Evolutionary conservation across 2,329 filamentous ascomycete species (phyloP).

Genomic region (Bipolaris bicolor): DNA sequence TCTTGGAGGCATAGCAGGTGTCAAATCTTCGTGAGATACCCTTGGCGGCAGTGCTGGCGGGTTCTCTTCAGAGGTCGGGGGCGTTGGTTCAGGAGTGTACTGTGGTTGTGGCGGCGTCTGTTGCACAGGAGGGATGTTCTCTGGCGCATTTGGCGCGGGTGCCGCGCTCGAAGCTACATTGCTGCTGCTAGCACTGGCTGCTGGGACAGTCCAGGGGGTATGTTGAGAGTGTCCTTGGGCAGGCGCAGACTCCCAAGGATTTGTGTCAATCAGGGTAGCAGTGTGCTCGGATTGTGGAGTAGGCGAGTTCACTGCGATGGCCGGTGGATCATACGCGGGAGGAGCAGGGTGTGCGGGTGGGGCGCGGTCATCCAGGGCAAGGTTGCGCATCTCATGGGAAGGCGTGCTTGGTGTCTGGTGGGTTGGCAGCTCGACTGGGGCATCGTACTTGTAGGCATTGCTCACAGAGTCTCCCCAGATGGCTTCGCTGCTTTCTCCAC

Average conservation of each 20-base stretch:
- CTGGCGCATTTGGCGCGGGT: conserved; percentile 32
- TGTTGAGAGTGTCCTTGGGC: neutral
- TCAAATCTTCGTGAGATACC: conserved; percentile 41
- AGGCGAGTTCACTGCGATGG: conserved; percentile 35
- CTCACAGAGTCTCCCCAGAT: conserved; percentile 47
- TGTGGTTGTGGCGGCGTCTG: conserved; percentile 20
- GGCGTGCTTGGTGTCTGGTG: conserved; percentile 49
- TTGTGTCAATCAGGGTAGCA: conserved; percentile 32
- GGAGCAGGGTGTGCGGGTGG: conserved; percentile 18
- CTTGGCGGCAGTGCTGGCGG: conserved; percentile 45
- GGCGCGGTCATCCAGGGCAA: conserved; percentile 41
- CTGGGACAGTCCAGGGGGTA: neutral
- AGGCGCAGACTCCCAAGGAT: conserved; percentile 34
- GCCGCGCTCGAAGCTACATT: conserved; percentile 28
- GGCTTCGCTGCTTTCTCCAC: conserved; percentile 46
- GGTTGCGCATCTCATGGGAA: conserved; percentile 47
- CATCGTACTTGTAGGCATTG: conserved; percentile 34
- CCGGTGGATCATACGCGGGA: conserved; percentile 33
- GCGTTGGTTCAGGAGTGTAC: conserved; percentile 11
- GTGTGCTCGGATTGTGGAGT: conserved; percentile 29
- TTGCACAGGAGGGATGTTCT: conserved; percentile 34
- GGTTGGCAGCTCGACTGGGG: conserved; percentile 52
- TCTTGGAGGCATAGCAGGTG: conserved; percentile 45
- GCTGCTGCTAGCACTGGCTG: neutral
- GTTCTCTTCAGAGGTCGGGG: conserved; percentile 22